These are phyloP conservation scores for Diaporthe citriasiana DNA, from an alignment of 2,329 filamentous ascomycete genomes.

Conservation along the genomic window DNA sequence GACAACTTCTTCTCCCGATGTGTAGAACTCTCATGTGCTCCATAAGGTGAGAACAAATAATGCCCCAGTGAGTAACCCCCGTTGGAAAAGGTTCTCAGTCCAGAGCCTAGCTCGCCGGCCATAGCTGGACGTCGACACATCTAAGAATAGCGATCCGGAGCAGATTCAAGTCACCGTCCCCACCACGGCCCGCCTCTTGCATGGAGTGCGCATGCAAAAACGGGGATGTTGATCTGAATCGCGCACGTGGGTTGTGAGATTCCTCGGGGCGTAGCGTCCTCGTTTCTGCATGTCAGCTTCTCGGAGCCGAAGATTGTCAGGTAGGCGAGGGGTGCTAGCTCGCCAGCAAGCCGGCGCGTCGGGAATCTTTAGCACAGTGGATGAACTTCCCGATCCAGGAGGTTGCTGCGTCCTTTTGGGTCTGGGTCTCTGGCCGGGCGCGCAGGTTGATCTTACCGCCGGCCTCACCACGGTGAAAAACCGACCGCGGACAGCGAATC, in stretches of 20 bases:
- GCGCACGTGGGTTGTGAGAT: conserved; percentile 32
- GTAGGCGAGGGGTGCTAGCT: conserved; percentile 23
- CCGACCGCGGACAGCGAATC: not conserved
- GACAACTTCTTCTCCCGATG: not conserved
- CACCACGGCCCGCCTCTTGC: conserved; percentile 29
- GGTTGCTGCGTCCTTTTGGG: not conserved
- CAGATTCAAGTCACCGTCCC: conserved; percentile 6
- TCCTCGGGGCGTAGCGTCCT: conserved; percentile 17
- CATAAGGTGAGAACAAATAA: too few species aligned
- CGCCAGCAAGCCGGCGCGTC: conserved; percentile 5
- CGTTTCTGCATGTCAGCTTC: conserved; percentile 20
- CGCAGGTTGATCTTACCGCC: conserved; percentile 27
- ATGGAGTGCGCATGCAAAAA: conserved; percentile 32
- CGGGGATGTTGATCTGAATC: conserved; percentile 30
- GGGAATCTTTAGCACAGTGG: conserved; percentile 10
- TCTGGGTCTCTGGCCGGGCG: conserved; percentile 13
- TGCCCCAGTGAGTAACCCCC: not conserved
- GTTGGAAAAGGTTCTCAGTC: not conserved
- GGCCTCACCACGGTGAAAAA: not conserved
- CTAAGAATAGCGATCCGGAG: not conserved
- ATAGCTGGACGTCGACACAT: not conserved
- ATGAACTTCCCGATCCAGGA: conserved; percentile 6
- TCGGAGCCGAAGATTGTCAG: conserved; percentile 22
- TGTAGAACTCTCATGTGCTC: not conserved
- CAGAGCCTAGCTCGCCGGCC: not conserved